Conservation (phyloP, 108 stramenopile species). For the Cylindrotheca fusiformis region DNA sequence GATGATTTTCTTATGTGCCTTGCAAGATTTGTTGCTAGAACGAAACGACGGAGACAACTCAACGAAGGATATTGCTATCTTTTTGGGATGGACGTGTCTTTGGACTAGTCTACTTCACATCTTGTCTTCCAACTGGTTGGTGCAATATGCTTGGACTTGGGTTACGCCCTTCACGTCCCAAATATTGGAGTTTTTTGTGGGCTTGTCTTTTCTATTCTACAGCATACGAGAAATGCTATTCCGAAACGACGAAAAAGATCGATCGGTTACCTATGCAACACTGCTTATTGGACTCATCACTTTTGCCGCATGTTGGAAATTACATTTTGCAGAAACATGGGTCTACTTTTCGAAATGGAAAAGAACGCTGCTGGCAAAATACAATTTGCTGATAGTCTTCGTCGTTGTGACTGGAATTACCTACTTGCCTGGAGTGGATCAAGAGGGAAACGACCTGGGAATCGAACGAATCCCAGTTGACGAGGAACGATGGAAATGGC, state of each 20-base stretch:
- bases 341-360: constrained; percentile 29
- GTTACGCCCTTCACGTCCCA: constrained; percentile 59
- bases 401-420: constrained; percentile 36
- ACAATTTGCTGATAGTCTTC: constrained; percentile 49
- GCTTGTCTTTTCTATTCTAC: constrained; percentile 38
- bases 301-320: constrained; percentile 23
- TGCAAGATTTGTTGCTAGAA: constrained; percentile 30
- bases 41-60: constrained; percentile 39
- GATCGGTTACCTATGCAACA: constrained; percentile 21
- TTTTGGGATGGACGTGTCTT: constrained; percentile 57
- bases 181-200: constrained; percentile 61
- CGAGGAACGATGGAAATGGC: constrained; percentile 23
- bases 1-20: constrained; percentile 38
- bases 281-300: constrained; percentile 39
- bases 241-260: constrained; percentile 9
- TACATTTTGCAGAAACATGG: constrained; percentile 51
- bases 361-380: constrained; percentile 31
- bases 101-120: constrained; percentile 47
- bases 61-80: constrained; percentile 3
- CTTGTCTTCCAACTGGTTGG: constrained; percentile 19
- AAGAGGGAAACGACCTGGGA: constrained; percentile 2
- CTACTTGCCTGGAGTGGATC: constrained; percentile 46
- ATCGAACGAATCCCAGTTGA: neutral
- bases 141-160: constrained; percentile 37
- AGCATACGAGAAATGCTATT: constrained; percentile 27